Evolutionary conservation across 164 flowering plant species (phyloP).

Genomic region (Dillenia suffruticosa): DNA sequence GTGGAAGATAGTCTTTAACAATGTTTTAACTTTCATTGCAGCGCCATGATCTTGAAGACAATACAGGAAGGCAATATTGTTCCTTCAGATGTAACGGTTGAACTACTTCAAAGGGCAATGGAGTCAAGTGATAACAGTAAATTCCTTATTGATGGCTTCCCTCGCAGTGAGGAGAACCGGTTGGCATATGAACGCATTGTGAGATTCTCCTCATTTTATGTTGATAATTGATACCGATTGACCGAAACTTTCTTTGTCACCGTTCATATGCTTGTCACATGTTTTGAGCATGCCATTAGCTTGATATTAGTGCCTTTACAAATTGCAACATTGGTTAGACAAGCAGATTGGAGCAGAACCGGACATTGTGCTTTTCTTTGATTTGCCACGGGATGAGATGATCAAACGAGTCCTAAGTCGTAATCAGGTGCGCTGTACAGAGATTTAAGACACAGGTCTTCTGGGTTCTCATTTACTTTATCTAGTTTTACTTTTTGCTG

Average conservation of each 20-base stretch:
- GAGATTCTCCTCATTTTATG: constrained; percentile 30
- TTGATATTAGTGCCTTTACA: background rate
- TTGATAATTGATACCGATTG: background rate
- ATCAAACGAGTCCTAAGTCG: constrained; percentile 85
- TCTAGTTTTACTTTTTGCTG: background rate
- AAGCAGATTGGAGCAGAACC: constrained; percentile 79
- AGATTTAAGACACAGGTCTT: background rate
- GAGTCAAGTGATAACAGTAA: constrained; percentile 52
- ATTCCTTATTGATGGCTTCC: constrained; percentile 95
- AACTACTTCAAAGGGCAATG: constrained; percentile 63
- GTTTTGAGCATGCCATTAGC: constrained; percentile 2
- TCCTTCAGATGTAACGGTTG: constrained; percentile 84
- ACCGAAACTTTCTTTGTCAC: background rate
- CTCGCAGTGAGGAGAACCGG: constrained; percentile 91
- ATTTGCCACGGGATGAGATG: constrained; percentile 94
- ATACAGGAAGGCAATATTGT: constrained; percentile 88
- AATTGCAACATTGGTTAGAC: background rate
- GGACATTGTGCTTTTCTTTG: constrained; percentile 79
- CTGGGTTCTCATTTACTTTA: background rate
- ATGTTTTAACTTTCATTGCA: constrained; percentile 25
- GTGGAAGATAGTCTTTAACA: constrained; percentile 4
- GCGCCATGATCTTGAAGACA: constrained; percentile 64
- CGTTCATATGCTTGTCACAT: background rate
- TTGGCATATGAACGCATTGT: constrained; percentile 77
- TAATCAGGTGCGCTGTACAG: constrained; percentile 46